Evolutionary conservation across 169 alveolate species (phyloP).

Genomic region (Plasmodium chabaudi): DNA sequence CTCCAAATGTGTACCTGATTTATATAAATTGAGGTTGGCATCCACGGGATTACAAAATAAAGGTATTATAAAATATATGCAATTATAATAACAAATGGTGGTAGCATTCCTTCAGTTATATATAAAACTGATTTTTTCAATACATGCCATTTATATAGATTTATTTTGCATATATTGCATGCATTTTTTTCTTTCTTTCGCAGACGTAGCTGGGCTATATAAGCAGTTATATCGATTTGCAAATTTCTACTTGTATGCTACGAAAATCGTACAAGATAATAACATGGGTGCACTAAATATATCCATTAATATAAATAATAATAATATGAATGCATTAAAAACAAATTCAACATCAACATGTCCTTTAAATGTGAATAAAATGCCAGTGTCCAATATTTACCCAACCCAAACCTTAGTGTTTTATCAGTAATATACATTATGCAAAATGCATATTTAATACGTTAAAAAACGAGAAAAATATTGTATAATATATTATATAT

Average conservation of each 20-base stretch:
- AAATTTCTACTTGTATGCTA: conserved; percentile 34
- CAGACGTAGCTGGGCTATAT: conserved; percentile 11
- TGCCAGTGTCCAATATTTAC: conserved; percentile 10
- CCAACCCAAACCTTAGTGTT: conserved; percentile 41
- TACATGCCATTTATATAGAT: background rate
- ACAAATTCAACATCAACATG: conserved; percentile 31
- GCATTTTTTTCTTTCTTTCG: background rate
- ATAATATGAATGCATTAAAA: conserved; percentile 24
- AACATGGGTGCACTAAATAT: conserved; percentile 12
- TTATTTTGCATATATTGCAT: background rate
- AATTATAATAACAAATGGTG: too few species aligned
- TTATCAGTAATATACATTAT: conserved; percentile 48
- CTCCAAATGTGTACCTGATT: conserved; percentile 64
- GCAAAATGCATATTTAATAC: background rate
- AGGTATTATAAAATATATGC: conserved; percentile 11
- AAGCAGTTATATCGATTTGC: conserved; percentile 47
- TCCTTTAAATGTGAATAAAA: conserved; percentile 40
- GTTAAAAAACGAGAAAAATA: conserved; percentile 1
- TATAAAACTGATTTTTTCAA: background rate
- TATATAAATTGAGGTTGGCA: conserved; percentile 26
- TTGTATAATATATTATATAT: background rate
- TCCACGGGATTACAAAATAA: conserved; percentile 22
- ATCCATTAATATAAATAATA: conserved; percentile 40
- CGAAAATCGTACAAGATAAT: conserved; percentile 46
- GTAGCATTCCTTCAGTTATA: background rate